A percentile compares a stretch with the other conserved stretches of the same genome.
Evolutionary conservation across 163 green algal species (phyloP).

Genomic region (Scenedesmus sp.): DNA sequence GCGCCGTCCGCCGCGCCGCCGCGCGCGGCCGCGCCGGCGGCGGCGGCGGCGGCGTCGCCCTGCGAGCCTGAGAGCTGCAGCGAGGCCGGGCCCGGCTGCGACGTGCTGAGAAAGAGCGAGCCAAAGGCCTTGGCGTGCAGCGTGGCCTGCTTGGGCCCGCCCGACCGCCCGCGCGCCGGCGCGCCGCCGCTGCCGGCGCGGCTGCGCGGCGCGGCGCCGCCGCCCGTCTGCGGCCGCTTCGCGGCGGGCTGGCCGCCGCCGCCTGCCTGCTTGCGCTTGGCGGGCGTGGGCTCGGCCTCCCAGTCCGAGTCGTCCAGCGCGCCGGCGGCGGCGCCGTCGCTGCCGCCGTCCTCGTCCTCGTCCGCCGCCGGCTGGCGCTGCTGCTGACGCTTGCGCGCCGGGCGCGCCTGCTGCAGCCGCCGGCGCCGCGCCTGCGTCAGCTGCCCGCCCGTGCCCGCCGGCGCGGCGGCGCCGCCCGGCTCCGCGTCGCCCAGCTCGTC

Average conservation of each 20-base stretch:
- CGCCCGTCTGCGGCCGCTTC: conserved; percentile 18
- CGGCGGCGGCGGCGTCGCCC: no score
- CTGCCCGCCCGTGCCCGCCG: background rate
- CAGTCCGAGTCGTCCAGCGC: background rate
- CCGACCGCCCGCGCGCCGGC: no score
- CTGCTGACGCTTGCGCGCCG: no score
- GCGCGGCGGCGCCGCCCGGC: no score
- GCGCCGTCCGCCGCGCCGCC: background rate
- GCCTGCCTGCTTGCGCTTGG: background rate
- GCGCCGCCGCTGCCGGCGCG: background rate
- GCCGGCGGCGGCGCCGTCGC: no score
- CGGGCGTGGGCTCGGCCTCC: background rate
- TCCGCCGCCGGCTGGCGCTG: background rate
- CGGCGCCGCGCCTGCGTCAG: no score
- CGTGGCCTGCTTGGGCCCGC: conserved; percentile 18
- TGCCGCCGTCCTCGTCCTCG: background rate
- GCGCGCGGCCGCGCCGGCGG: background rate
- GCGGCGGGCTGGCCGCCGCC: background rate
- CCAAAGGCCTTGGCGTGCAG: conserved; percentile 25
- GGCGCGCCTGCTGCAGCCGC: background rate
- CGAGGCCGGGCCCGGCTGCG: conserved; percentile 21
- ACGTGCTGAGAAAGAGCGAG: conserved; percentile 10
- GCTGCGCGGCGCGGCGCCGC: background rate
- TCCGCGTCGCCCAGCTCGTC: no score
- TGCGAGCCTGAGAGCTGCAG: no score